Conservation (phyloP, 345 rosid genomes). For the Brassica cretica region DNA sequence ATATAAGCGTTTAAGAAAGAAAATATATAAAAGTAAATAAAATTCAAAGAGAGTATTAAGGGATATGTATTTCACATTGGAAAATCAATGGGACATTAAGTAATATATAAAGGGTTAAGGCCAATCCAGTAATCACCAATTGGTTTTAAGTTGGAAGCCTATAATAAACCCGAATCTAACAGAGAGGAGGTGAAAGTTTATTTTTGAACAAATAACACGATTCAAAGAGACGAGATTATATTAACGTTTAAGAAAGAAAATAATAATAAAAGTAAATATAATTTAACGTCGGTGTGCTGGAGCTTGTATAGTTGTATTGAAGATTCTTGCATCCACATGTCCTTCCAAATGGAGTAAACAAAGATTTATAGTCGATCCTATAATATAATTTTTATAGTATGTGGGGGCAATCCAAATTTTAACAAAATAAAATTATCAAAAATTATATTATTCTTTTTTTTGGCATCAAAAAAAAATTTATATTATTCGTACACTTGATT, state of each 20-base stretch:
- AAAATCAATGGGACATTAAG: no score
- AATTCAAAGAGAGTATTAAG: neutral
- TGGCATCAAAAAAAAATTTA: neutral
- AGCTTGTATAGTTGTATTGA: neutral
- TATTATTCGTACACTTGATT: neutral
- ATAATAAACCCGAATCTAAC: no score
- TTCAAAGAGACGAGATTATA: neutral
- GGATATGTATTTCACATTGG: no score
- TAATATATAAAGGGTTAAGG: no score
- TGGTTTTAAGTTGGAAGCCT: no score
- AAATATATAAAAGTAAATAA: neutral
- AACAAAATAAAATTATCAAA: neutral
- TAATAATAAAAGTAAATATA: neutral
- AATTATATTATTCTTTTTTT: no score
- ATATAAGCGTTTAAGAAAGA: neutral
- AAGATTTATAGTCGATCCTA: neutral
- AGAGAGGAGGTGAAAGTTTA: neutral
- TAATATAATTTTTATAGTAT: neutral
- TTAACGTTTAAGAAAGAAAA: neutral
- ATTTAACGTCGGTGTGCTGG: neutral
- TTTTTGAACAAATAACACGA: neutral
- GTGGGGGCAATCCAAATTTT: neutral
- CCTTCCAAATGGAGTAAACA: neutral
- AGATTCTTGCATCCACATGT: neutral
- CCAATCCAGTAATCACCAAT: no score